Conservation (phyloP, 2,329 filamentous ascomycete genomes). For the Trichoderma arundinaceum region DNA sequence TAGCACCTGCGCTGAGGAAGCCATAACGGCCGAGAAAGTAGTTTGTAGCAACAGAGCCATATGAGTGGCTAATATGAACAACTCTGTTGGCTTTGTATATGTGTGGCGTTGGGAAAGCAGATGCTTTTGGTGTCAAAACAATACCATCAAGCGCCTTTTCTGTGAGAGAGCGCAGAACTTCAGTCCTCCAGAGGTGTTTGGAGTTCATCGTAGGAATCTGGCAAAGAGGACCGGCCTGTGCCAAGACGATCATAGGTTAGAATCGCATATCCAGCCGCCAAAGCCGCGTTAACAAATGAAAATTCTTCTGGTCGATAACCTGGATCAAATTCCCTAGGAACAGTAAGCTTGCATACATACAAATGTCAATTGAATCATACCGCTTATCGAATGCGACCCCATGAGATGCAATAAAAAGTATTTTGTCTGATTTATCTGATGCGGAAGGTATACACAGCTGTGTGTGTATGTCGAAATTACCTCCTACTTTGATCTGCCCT, state of each 20-base stretch:
- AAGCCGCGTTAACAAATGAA: neutral
- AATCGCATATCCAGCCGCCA: neutral
- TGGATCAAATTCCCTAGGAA: neutral
- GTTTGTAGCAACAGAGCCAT: slow-evolving; percentile 1
- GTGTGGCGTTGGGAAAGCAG: no score
- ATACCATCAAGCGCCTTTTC: neutral
- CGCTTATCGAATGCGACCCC: neutral
- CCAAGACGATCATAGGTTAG: slow-evolving; percentile 3
- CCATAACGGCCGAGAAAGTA: slow-evolving; percentile 1
- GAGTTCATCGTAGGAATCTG: slow-evolving; percentile 1
- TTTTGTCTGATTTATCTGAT: neutral
- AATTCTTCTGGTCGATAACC: neutral
- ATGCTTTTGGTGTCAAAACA: neutral
- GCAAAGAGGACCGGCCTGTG: neutral
- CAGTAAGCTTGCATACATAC: neutral
- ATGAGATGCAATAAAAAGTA: neutral
- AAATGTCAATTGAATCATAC: neutral
- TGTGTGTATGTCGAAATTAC: neutral
- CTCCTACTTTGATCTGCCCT: neutral
- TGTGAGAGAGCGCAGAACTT: neutral
- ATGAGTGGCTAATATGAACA: neutral
- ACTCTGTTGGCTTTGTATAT: neutral
- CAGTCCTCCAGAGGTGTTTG: neutral
- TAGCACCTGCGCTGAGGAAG: neutral
- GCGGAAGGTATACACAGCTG: neutral